Conservation (phyloP, 2,329 filamentous ascomycete genomes). For the Colletotrichum caudatum region DNA sequence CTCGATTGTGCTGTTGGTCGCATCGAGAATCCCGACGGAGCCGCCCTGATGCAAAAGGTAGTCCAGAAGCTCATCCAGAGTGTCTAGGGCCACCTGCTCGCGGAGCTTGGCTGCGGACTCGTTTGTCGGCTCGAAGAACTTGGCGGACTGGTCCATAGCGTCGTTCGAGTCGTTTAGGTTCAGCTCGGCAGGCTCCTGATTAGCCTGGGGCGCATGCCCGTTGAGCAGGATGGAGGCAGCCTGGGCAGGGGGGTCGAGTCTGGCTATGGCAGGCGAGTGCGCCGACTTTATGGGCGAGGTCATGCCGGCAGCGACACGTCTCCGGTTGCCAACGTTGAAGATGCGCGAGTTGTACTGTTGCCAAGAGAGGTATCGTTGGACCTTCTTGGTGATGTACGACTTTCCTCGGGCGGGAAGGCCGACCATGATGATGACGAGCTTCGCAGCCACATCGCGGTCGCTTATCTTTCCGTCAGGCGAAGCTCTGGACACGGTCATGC, state of each 20-base stretch:
- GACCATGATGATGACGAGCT: slow-evolving; percentile 98
- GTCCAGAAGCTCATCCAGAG: slow-evolving; percentile 89
- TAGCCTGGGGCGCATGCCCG: slow-evolving; percentile 61
- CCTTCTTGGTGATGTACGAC: slow-evolving; percentile 98
- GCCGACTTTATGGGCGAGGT: slow-evolving; percentile 54
- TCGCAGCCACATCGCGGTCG: slow-evolving; percentile 92
- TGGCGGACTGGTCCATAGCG: slow-evolving; percentile 86
- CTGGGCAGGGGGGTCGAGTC: slow-evolving; percentile 61
- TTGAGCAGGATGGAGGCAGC: slow-evolving; percentile 71
- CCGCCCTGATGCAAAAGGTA: slow-evolving; percentile 87
- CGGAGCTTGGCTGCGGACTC: slow-evolving; percentile 83
- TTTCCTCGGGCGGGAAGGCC: slow-evolving; percentile 95
- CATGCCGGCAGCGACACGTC: slow-evolving; percentile 80
- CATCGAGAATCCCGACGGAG: slow-evolving; percentile 94
- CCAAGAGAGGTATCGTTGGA: slow-evolving; percentile 95
- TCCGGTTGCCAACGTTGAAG: slow-evolving; percentile 96
- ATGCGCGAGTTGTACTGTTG: slow-evolving; percentile 95
- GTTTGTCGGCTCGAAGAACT: slow-evolving; percentile 94
- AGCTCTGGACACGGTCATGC: slow-evolving; percentile 93
- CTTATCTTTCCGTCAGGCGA: slow-evolving; percentile 96
- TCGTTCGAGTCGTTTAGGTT: slow-evolving; percentile 57
- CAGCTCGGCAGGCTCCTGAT: slow-evolving; percentile 47
- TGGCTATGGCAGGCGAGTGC: slow-evolving; percentile 47
- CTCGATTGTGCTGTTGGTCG: slow-evolving; percentile 94
- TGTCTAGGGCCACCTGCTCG: slow-evolving; percentile 92